Evolutionary conservation across 306 rosid genomes (phyloP).

Genomic region (Trichosanthes cucumerina): DNA sequence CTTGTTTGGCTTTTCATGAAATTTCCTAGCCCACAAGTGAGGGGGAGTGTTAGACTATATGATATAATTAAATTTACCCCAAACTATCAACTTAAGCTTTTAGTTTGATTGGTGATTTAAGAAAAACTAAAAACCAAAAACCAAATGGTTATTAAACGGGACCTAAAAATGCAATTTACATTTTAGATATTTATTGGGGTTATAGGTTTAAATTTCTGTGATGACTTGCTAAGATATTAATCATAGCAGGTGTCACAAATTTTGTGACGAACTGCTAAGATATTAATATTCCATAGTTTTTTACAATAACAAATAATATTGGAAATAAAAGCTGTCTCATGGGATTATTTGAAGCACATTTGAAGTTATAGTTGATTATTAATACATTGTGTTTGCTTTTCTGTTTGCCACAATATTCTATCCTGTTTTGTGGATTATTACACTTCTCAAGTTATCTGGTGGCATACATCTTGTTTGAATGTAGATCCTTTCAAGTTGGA

Average conservation of each 20-base stretch:
- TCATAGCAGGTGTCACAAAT: background rate
- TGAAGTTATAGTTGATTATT: background rate
- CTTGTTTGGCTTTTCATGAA: no score
- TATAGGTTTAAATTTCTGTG: background rate
- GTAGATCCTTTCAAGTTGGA: slow-evolving; percentile 96
- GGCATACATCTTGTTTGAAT: slow-evolving; percentile 13
- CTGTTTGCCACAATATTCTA: background rate
- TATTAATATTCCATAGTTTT: background rate
- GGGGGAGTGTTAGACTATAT: no score
- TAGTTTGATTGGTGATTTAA: no score
- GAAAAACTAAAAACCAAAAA: no score
- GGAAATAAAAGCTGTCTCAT: background rate
- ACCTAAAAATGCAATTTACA: background rate
- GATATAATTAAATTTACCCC: no score
- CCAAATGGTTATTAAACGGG: no score
- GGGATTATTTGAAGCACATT: background rate
- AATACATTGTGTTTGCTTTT: background rate
- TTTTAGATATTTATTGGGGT: background rate
- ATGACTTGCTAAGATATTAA: background rate
- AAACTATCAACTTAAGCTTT: no score
- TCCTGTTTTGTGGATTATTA: background rate
- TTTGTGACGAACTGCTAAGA: background rate
- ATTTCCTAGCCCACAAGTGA: no score
- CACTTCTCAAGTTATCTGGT: background rate
- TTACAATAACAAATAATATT: background rate